Evolutionary conservation across 306 rosid genomes (phyloP), one percentile per base, ranked within the genome.

Genomic region (Dalbergia cultrata): DNA sequence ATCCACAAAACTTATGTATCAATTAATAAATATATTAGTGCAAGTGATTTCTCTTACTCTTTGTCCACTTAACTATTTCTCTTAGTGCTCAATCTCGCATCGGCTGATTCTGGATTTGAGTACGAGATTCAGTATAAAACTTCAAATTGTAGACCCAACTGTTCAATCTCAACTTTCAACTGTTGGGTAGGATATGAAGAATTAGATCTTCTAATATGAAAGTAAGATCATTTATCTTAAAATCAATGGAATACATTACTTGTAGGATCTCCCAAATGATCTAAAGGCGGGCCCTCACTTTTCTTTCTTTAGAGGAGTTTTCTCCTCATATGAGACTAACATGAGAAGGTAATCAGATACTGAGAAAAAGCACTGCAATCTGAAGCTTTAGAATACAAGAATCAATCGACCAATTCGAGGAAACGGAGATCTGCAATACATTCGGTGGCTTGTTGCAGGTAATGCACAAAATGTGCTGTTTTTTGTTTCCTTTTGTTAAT

Each of bases 371-470:
- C 78, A 71, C 63, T 63, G 77, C n/a, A 70, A 81, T 81, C 65
- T 45, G 70, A 66, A 67, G 52, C 78, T 41, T 43, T 43, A 60
- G 71, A 44, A 75, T 49, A 58, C 57, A 44, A 85, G 31, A 67
- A 82, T 56, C 61, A 75, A 80, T 13, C 2, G 41, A 82, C 50
- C 81, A 82, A 56, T 72, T 39, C 22, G 64, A 68, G 79, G 76
- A 75, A 75, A 41, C 47, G 86, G 64, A 18, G 56, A 80, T 45
- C 26, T 9, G 66, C 78, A 82, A 65, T 86, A 82, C 80, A 79
- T 58, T 56, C 69, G 65, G 80, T 74, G 54, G 72, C 82, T 75
- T 53, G 67, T 58, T 58, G 74, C 75, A 64, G 73, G 74, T 72
- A 63, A 62, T 68, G 74, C 74, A 80, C 65, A 80, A 80, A 26